phyloP scores from a whole-genome alignment of 768 basidiomycete species.

The Lanmaoa pseudosensibilis region DNA sequence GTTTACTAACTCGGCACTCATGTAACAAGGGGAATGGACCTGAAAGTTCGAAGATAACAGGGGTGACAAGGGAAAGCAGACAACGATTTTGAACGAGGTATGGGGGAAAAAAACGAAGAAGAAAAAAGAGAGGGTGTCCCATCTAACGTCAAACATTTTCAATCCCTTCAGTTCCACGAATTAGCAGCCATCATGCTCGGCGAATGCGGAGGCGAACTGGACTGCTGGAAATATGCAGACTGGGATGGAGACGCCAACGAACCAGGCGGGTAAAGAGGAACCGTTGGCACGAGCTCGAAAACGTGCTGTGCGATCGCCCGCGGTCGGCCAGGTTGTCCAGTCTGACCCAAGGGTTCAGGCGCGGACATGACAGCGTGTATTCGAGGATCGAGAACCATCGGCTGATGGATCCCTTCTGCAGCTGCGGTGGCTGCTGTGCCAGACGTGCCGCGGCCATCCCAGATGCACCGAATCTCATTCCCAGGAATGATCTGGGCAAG shows the following conservation, averaged over 20 bases:
- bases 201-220: slow-evolving; percentile 56
- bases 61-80: neutral
- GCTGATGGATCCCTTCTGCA: slow-evolving; percentile 36
- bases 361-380: slow-evolving; percentile 87
- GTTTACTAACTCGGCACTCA: neutral
- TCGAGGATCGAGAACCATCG: slow-evolving; percentile 71
- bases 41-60: neutral
- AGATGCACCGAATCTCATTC: slow-evolving; percentile 79
- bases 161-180: slow-evolving; percentile 22
- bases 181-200: slow-evolving; percentile 40
- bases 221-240: slow-evolving; percentile 51
- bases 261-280: slow-evolving; percentile 39
- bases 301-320: slow-evolving; percentile 69
- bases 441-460: slow-evolving; percentile 72
- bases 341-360: slow-evolving; percentile 35
- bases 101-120: no score
- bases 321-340: slow-evolving; percentile 39
- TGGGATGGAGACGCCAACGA: slow-evolving; percentile 56
- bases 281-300: slow-evolving; percentile 64
- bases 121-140: neutral
- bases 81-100: neutral
- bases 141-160: neutral
- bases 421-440: slow-evolving; percentile 24
- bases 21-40: neutral
- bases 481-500: slow-evolving; percentile 83